Percentiles rank a stretch among this genome's conserved stretches.
These are phyloP conservation scores for Fusarium odoratissimum DNA, from an alignment of 2,329 filamentous ascomycete species.

Conservation along the genomic window DNA sequence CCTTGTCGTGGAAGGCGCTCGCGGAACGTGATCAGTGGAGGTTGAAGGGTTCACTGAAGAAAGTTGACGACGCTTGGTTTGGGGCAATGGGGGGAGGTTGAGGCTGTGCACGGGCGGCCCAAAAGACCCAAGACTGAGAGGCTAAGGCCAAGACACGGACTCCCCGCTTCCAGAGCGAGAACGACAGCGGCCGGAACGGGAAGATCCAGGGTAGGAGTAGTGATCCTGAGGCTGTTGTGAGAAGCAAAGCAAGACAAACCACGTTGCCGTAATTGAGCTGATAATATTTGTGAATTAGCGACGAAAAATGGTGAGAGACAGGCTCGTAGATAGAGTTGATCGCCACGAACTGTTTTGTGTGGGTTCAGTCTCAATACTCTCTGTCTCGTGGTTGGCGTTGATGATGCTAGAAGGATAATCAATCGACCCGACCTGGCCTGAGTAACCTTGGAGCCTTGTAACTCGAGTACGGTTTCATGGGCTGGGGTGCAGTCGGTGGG, in stretches of 20 bases:
- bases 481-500: conserved; percentile 17
- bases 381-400: conserved; percentile 25
- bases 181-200: conserved; percentile 44
- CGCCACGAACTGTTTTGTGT: conserved; percentile 18
- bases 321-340: conserved; percentile 2
- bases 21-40: conserved; percentile 22
- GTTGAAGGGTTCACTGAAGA: conserved; percentile 39
- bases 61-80: conserved; percentile 44
- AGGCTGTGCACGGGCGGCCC: conserved; percentile 49
- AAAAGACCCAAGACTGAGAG: conserved; percentile 34
- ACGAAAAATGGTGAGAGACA: neutral
- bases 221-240: neutral
- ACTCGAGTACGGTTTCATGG: conserved; percentile 21
- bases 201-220: conserved; percentile 20
- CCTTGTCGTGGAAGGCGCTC: conserved; percentile 32
- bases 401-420: conserved; percentile 35
- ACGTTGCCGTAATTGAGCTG: neutral
- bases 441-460: conserved; percentile 28
- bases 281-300: neutral
- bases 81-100: conserved; percentile 43
- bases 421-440: conserved; percentile 27
- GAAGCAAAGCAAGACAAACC: conserved; percentile 5
- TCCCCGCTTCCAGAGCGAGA: conserved; percentile 46
- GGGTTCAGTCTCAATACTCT: conserved; percentile 18
- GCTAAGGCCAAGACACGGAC: conserved; percentile 30